Percentiles rank a stretch among this genome's conserved stretches.
phyloP scores from a whole-genome alignment of 306 rosid species.

The Luffa aegyptiaca region DNA sequence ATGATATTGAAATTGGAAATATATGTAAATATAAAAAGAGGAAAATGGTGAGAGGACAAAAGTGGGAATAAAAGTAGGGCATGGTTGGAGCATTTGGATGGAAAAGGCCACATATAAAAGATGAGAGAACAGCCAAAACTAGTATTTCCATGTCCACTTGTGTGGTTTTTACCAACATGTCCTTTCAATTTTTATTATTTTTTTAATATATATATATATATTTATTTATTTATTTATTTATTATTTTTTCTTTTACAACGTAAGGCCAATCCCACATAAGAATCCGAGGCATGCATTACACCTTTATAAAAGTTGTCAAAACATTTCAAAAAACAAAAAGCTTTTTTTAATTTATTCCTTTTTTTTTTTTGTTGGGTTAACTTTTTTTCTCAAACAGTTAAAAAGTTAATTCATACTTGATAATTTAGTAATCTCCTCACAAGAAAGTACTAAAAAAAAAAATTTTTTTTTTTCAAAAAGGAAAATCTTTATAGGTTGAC shows the following conservation, averaged over 20 bases:
- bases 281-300: conserved; percentile 3
- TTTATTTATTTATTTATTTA: neutral
- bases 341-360: neutral
- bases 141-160: conserved; percentile 1
- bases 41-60: neutral
- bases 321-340: neutral
- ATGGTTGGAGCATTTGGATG: neutral
- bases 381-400: conserved; percentile 2
- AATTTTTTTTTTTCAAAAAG: neutral
- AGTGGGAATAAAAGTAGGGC: neutral
- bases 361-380: neutral
- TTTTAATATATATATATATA: neutral
- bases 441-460: neutral
- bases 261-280: neutral
- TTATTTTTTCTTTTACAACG: neutral
- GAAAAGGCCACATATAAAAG: neutral
- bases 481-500: neutral
- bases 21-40: neutral
- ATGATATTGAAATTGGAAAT: neutral
- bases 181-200: neutral
- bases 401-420: neutral
- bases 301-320: conserved; percentile 1
- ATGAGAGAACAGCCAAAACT: conserved; percentile 5
- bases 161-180: neutral
- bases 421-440: neutral